Evolutionary conservation across 1,284 basidiomycete species (phyloP).

Genomic region (Sutorius eximius): DNA sequence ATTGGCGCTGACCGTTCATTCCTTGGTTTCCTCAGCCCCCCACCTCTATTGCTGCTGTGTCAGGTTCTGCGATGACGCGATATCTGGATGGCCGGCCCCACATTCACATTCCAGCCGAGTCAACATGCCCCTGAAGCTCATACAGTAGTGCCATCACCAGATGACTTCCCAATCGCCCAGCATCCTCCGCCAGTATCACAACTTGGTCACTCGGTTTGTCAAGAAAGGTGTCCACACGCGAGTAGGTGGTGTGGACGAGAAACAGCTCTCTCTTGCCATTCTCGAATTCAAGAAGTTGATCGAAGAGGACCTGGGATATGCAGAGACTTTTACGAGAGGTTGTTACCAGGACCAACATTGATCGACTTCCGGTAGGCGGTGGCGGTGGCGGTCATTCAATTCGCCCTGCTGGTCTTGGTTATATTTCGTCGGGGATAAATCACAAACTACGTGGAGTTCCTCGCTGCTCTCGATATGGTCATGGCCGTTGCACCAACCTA

Average conservation of each 20-base stretch:
- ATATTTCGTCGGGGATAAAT: slow-evolving; percentile 29
- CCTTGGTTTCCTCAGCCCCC: neutral
- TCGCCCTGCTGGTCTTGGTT: neutral
- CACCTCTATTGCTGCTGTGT: neutral
- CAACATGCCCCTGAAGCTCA: slow-evolving; percentile 7
- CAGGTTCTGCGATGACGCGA: neutral
- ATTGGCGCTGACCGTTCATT: neutral
- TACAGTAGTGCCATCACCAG: slow-evolving; percentile 7
- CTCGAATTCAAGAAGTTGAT: slow-evolving; percentile 43
- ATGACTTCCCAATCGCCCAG: slow-evolving; percentile 22
- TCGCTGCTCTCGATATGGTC: slow-evolving; percentile 45
- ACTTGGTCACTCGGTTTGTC: slow-evolving; percentile 5
- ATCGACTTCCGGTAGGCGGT: slow-evolving; percentile 8
- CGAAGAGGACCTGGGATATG: slow-evolving; percentile 40
- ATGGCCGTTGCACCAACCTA: slow-evolving; percentile 27
- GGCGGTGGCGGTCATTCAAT: neutral
- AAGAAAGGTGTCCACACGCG: slow-evolving; percentile 3
- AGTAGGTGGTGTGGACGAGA: slow-evolving; percentile 12
- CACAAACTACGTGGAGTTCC: slow-evolving; percentile 44
- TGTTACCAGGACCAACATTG: neutral
- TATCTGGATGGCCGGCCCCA: neutral
- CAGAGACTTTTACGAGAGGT: slow-evolving; percentile 39
- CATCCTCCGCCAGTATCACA: slow-evolving; percentile 8
- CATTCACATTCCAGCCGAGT: neutral
- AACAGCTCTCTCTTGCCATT: slow-evolving; percentile 31